Base-by-base conservation (phyloP, 768 basidiomycete genomes). In the Boletus sensibilis region DNA sequence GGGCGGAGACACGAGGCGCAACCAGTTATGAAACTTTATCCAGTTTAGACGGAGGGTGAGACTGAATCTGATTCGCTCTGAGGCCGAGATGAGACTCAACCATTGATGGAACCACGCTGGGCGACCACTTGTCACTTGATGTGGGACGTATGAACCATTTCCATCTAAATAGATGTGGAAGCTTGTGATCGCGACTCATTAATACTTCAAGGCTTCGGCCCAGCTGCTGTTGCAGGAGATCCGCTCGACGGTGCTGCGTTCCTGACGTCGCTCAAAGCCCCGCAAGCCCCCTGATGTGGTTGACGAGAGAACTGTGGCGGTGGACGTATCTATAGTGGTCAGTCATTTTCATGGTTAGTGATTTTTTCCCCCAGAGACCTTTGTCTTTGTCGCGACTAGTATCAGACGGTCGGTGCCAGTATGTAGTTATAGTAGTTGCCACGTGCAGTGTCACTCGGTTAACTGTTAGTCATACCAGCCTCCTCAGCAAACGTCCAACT, bases 1-100 rank as follows among this genome's bases (percentile, higher is more conserved):
- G 43, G 51, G 58, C 47, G 52, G 57, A 52, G 51, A 50, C 54
- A 68, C 52, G 68, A 60, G 58, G 58, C 40, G 14, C 37, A 29
- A 23, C 21, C 27, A 29, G 33, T 54, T 55, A 66, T 70, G 68
- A 70, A 70, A 65, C 59, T 20, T 61, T 59, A 63, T 38, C 53
- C 44, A 44, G 45, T 41, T 18, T 41, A 40, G 54, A 58, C 27
- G 55, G 46, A 43, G 44, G 39, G 47, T 31, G 20, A 25, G 33
- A 60, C 52, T 43, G 27, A 43, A 64, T 58, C 57, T 49, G 53
- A 60, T 57, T 58, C 63, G 61, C 45, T 63, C 68, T 62, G 66
- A 52, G 52, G 48, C 63, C 68, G 60, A 68, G 57, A 68, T 67
- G 65, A 67, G 48, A 27, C 38, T 38, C 56, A 29, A 50, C 49